Percentiles rank a stretch among this genome's conserved stretches.
Evolutionary conservation across 2,329 filamentous ascomycete species (phyloP).

Genomic region (Hysterium pulicare): DNA sequence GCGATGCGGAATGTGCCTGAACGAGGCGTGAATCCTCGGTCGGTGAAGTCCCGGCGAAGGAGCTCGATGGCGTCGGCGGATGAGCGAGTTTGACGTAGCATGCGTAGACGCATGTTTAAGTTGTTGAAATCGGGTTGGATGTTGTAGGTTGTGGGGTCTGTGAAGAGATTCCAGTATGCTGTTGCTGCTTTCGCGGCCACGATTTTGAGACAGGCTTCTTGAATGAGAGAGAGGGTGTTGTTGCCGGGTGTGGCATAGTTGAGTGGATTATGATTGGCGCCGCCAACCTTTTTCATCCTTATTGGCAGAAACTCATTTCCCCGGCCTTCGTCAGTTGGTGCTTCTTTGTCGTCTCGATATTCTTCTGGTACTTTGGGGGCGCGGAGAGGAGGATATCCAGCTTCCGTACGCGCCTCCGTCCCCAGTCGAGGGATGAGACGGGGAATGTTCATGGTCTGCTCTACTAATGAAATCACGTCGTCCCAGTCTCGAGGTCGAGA

Average conservation of each 20-base stretch:
- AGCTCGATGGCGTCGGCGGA: constrained; percentile 60
- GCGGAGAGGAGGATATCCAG: constrained; percentile 34
- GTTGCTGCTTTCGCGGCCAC: constrained; percentile 60
- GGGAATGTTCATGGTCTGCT: constrained; percentile 77
- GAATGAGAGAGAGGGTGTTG: constrained; percentile 63
- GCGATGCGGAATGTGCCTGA: constrained; percentile 65
- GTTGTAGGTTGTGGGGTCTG: constrained; percentile 49
- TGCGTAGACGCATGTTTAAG: constrained; percentile 64
- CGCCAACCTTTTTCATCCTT: constrained; percentile 14
- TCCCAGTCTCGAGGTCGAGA: constrained; percentile 60
- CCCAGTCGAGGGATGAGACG: constrained; percentile 47
- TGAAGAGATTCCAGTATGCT: constrained; percentile 76
- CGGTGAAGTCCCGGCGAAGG: constrained; percentile 43
- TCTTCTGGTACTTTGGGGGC: constrained; percentile 26
- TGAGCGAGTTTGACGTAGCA: constrained; percentile 63
- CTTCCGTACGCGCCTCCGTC: constrained; percentile 20
- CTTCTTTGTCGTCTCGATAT: constrained; percentile 25
- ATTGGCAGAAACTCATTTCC: constrained; percentile 34
- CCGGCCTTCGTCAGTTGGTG: constrained; percentile 22
- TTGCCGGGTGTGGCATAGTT: constrained; percentile 49
- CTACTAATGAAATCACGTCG: constrained; percentile 70
- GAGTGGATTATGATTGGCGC: constrained; percentile 29
- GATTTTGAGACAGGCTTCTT: constrained; percentile 61
- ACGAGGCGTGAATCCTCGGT: constrained; percentile 26
- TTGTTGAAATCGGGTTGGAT: constrained; percentile 71